Percentiles rank a stretch among this genome's conserved stretches.
Evolutionary conservation across 2,329 filamentous ascomycete species (phyloP).

Genomic region (Ceratocystis cacaofunesta): DNA sequence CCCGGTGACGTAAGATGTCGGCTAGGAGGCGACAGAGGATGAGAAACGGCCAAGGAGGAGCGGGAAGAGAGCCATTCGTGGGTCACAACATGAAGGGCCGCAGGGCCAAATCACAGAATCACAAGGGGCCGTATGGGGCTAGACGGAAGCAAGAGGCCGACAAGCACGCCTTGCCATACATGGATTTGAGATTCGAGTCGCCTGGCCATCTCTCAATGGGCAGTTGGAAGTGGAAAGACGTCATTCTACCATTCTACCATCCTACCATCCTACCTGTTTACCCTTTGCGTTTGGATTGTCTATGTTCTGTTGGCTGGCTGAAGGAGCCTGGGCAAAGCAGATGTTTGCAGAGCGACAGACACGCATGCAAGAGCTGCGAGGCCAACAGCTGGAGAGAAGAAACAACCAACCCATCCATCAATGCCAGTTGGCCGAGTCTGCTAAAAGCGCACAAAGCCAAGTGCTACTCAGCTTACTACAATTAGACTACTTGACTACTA

Average conservation of each 20-base stretch:
- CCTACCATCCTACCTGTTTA: background rate
- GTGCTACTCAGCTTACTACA: no score
- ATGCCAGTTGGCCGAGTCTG: background rate
- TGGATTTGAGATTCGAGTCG: background rate
- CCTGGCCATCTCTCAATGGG: background rate
- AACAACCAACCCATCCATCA: background rate
- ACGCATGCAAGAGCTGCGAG: background rate
- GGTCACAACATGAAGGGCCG: background rate
- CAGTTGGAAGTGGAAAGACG: background rate
- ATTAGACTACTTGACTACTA: no score
- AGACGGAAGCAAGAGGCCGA: background rate
- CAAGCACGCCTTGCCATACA: background rate
- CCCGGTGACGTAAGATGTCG: background rate
- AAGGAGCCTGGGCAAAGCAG: background rate
- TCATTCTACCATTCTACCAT: background rate
- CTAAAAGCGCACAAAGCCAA: no score
- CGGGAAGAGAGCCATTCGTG: background rate
- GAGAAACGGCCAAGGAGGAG: background rate
- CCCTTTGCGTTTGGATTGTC: background rate
- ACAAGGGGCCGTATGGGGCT: background rate
- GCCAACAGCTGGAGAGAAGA: background rate
- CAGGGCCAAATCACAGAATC: background rate
- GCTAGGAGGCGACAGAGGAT: background rate
- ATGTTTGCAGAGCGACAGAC: background rate
- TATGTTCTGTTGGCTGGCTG: background rate